phyloP scores from a whole-genome alignment of 306 rosid species.

The Cicer pinnatifidum region DNA sequence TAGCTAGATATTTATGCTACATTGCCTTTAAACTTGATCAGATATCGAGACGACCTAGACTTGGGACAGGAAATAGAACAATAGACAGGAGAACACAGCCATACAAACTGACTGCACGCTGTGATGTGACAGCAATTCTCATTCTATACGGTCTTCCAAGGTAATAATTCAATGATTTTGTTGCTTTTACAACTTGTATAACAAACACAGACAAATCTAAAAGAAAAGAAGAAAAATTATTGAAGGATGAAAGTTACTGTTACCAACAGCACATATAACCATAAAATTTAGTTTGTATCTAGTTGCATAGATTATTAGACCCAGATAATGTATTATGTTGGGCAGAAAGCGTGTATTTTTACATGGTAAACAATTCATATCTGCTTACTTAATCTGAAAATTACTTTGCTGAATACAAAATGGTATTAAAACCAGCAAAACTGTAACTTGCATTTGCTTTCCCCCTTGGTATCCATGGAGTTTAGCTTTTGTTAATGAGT shows the following conservation, averaged over 20 bases:
- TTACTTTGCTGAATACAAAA: background rate
- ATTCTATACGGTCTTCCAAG: slow-evolving; percentile 95
- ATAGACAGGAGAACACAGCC: slow-evolving; percentile 53
- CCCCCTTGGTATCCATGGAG: background rate
- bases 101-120: slow-evolving; percentile 74
- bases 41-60: slow-evolving; percentile 56
- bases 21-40: slow-evolving; percentile 44
- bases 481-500: slow-evolving; percentile 22
- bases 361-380: slow-evolving; percentile 5
- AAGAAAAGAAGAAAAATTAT: background rate
- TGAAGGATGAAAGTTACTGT: background rate
- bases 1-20: slow-evolving; percentile 55
- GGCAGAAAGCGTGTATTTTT: slow-evolving; percentile 18
- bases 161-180: slow-evolving; percentile 52
- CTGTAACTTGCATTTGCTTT: slow-evolving; percentile 23
- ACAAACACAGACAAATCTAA: slow-evolving; percentile 12
- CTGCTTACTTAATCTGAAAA: slow-evolving; percentile 18
- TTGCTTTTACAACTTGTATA: slow-evolving; percentile 37
- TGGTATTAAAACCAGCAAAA: slow-evolving; percentile 15
- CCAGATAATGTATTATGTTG: background rate
- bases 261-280: background rate
- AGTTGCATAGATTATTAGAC: slow-evolving; percentile 7
- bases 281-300: slow-evolving; percentile 9
- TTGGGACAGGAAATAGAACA: slow-evolving; percentile 51
- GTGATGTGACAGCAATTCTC: slow-evolving; percentile 97